phyloP scores from a whole-genome alignment of 140 eudicot species.

The Flaveria floridana region DNA sequence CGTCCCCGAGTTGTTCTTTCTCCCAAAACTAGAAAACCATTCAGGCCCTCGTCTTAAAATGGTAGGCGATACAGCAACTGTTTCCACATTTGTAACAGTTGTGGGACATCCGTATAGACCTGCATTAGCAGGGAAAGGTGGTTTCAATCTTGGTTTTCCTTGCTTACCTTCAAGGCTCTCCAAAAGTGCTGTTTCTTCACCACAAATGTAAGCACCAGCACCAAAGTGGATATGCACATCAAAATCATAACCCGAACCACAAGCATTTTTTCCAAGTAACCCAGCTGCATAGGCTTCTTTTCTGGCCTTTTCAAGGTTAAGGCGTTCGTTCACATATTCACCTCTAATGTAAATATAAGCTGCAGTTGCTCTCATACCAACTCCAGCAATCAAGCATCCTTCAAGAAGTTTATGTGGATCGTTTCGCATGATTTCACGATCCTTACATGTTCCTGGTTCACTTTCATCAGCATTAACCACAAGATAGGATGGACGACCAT shows the following conservation, averaged over 20 bases:
- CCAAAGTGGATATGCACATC: slow-evolving; percentile 92
- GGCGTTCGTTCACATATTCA: slow-evolving; percentile 85
- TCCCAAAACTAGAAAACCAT: slow-evolving; percentile 90
- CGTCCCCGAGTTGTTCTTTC: slow-evolving; percentile 89
- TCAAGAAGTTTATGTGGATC: slow-evolving; percentile 91
- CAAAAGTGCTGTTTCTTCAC: slow-evolving; percentile 94
- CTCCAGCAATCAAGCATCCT: slow-evolving; percentile 92
- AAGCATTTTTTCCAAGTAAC: slow-evolving; percentile 78
- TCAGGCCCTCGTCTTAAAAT: slow-evolving; percentile 91
- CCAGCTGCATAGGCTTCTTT: slow-evolving; percentile 94
- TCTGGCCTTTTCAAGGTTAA: slow-evolving; percentile 71
- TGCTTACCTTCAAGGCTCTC: slow-evolving; percentile 96
- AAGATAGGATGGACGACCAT: slow-evolving; percentile 92
- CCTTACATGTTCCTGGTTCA: slow-evolving; percentile 98
- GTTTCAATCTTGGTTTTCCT: slow-evolving; percentile 94
- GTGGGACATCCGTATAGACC: slow-evolving; percentile 94
- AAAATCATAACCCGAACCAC: slow-evolving; percentile 93
- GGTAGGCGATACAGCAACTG: slow-evolving; percentile 93
- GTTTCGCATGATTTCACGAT: slow-evolving; percentile 89
- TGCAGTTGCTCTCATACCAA: slow-evolving; percentile 86
- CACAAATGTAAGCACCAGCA: slow-evolving; percentile 97
- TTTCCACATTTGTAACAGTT: slow-evolving; percentile 92
- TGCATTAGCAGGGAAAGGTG: slow-evolving; percentile 94
- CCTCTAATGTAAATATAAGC: slow-evolving; percentile 94
- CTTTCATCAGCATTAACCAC: slow-evolving; percentile 98